phyloP scores from a whole-genome alignment of 129 eudicot genomes.

The Tanacetum coccineum region DNA sequence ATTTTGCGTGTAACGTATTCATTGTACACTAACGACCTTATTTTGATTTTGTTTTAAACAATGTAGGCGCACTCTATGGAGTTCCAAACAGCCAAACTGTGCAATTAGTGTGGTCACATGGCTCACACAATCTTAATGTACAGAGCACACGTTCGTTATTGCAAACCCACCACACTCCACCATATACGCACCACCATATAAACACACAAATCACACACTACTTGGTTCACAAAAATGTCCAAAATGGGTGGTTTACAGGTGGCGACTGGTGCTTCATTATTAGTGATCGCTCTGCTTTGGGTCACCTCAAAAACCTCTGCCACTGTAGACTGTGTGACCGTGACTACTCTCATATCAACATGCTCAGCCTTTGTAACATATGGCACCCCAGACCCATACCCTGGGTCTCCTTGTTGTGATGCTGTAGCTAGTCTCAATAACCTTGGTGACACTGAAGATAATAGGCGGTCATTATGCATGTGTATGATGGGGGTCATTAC shows the following conservation, averaged over 20 bases:
- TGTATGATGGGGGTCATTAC: slow-evolving; percentile 44
- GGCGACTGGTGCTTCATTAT: background rate
- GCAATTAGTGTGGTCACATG: slow-evolving; percentile 14
- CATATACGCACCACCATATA: slow-evolving; percentile 14
- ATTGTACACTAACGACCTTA: too few species aligned
- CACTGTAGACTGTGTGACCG: slow-evolving; percentile 32
- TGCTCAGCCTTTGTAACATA: slow-evolving; percentile 38
- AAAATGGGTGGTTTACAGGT: slow-evolving; percentile 26
- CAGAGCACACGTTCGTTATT: slow-evolving; percentile 31
- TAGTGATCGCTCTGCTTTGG: slow-evolving; percentile 8
- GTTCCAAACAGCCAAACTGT: background rate
- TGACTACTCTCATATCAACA: slow-evolving; percentile 38
- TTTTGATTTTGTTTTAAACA: background rate
- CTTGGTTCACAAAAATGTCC: background rate
- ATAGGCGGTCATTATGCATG: slow-evolving; percentile 30
- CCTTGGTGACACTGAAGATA: slow-evolving; percentile 35
- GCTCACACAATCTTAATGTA: slow-evolving; percentile 36
- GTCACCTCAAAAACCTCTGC: slow-evolving; percentile 23
- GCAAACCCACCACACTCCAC: slow-evolving; percentile 27
- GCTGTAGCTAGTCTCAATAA: slow-evolving; percentile 35
- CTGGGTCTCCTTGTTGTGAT: slow-evolving; percentile 41
- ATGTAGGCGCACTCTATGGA: background rate
- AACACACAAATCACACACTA: background rate
- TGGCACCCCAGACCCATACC: slow-evolving; percentile 41
- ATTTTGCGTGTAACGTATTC: too few species aligned